Conservation (phyloP, 2,329 filamentous ascomycete species). For the Decorospora gaudefroyi region DNA sequence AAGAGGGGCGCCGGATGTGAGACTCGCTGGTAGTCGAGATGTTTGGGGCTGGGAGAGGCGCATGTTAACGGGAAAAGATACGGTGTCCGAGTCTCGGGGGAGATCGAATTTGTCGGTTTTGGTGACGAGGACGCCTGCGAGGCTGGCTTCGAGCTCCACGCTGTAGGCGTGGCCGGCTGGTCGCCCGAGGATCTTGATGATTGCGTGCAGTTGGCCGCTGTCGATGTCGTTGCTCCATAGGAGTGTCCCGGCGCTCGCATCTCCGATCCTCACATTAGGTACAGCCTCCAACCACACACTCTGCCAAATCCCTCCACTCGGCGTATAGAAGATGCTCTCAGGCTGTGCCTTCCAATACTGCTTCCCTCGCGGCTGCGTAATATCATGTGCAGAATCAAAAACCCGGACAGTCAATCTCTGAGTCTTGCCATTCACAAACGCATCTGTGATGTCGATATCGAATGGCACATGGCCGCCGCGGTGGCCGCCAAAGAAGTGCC, state of each 20-base stretch:
- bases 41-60: slow-evolving; percentile 53
- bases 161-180: slow-evolving; percentile 53
- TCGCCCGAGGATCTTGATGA: slow-evolving; percentile 57
- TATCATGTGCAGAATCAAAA: slow-evolving; percentile 66
- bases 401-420: slow-evolving; percentile 60
- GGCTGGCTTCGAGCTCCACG: slow-evolving; percentile 60
- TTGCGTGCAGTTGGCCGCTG: slow-evolving; percentile 57
- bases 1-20: slow-evolving; percentile 42
- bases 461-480: slow-evolving; percentile 64
- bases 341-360: slow-evolving; percentile 67
- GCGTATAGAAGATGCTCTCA: slow-evolving; percentile 64
- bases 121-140: slow-evolving; percentile 56
- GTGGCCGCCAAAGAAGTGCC: slow-evolving; percentile 59
- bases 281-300: slow-evolving; percentile 62
- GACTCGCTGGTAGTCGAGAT: slow-evolving; percentile 47
- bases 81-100: slow-evolving; percentile 56
- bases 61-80: slow-evolving; percentile 55
- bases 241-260: slow-evolving; percentile 63
- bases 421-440: slow-evolving; percentile 26
- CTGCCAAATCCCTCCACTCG: slow-evolving; percentile 63
- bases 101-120: slow-evolving; percentile 52
- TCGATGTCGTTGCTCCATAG: slow-evolving; percentile 60
- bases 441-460: slow-evolving; percentile 61
- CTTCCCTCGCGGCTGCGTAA: slow-evolving; percentile 69
- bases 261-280: slow-evolving; percentile 57